Base-by-base conservation (phyloP, 371 early-diverging fungal genomes). In the Chytridium lagenaria region DNA sequence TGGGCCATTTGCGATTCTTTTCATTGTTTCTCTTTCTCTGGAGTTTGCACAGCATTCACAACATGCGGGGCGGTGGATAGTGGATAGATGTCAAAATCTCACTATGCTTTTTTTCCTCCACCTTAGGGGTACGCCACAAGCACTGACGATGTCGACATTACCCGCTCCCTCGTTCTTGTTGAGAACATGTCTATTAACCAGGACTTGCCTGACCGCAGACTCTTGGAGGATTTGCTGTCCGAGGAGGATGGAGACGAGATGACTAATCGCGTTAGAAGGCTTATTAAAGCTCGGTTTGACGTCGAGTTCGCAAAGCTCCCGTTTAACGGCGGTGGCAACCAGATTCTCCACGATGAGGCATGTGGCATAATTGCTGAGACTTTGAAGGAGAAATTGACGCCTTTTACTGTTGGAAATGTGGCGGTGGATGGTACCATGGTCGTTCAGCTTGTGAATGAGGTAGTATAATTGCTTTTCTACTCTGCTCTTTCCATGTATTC, bases 141-240 rank as follows among this genome's bases (percentile, higher is more conserved):
- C 55, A 50, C 81, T n/a, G 77, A 78, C 55, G 74, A 79, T 19
- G 78, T 78, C 26, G 80, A 81, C 68, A 76, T 81, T 44, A 79
- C 82, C n/a, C 76, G 80, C 19, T 76, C 78, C 33, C 70, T 85
- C 36, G 81, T 81, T 0, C 69, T 83, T 36, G 80, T 82, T 28
- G 85, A 85, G 67, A 85, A 85, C 79, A 85, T 85, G 85, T 73
- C 82, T 59, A 85, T 85, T 76, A 85, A 85, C 67, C 68, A 71
- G n/a, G 82, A 78, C 34, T 80, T 85, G 28, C 81, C 82, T 28
- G 76, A 82, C 65, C 49, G 59, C 30, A 69, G 67, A 22, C 77
- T 85, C 0, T 77, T 85, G 3, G 66, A 74, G 15, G 85, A 85
- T 64, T 80, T 85, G 40, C 77, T 85, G 33, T 67, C 69, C 33